Evolutionary conservation across 306 rosid species (phyloP).

Genomic region (Mimosa bimucronata): DNA sequence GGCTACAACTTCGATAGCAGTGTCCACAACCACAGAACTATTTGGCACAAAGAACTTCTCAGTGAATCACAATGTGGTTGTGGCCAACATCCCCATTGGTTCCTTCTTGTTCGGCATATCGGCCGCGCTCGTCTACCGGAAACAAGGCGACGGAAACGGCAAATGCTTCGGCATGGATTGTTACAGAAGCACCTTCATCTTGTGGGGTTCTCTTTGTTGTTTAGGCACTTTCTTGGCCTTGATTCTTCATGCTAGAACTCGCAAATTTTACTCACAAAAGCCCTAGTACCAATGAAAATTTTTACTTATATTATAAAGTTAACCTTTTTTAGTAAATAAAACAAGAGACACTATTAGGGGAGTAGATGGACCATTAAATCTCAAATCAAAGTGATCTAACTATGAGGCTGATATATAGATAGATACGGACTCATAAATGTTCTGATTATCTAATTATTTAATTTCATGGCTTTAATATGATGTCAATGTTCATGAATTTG

Average conservation of each 20-base stretch:
- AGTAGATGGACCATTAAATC: not conserved
- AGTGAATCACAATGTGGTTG: conserved; percentile 73
- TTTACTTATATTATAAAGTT: not conserved
- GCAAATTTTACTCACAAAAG: conserved; percentile 58
- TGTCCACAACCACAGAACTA: conserved; percentile 63
- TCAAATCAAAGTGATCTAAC: not conserved
- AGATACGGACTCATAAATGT: not conserved
- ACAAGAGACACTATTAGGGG: not conserved
- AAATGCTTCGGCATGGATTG: conserved; percentile 79
- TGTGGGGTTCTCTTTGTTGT: conserved; percentile 71
- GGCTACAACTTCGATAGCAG: conserved; percentile 72
- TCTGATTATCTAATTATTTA: not conserved
- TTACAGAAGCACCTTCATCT: conserved; percentile 56
- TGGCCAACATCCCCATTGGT: conserved; percentile 76
- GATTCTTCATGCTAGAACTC: conserved; percentile 54
- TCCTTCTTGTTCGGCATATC: conserved; percentile 64
- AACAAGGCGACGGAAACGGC: conserved; percentile 48
- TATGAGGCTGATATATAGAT: not conserved
- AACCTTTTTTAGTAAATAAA: not conserved
- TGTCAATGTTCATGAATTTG: too few species aligned
- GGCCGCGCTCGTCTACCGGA: conserved; percentile 61
- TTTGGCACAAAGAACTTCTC: conserved; percentile 73
- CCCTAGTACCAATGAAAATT: not conserved
- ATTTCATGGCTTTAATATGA: not conserved
- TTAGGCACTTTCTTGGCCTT: conserved; percentile 64